Evolutionary conservation across 78 protist genomes (phyloP).

Genomic region (Chrysochromulina tobinii): DNA sequence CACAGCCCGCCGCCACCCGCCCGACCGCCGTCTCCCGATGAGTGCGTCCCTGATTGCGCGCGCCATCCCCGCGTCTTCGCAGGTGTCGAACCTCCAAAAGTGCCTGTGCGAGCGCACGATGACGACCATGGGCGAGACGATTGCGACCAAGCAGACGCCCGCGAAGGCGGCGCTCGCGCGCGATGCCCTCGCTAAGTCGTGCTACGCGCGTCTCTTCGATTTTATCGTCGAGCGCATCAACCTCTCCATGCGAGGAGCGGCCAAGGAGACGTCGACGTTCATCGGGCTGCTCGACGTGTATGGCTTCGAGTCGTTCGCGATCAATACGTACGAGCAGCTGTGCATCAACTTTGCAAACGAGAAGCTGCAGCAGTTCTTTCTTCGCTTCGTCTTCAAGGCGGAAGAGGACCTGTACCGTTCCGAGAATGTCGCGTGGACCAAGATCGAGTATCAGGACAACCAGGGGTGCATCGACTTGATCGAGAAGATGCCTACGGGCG

Average conservation of each 20-base stretch:
- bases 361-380: constrained; percentile 80
- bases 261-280: not conserved
- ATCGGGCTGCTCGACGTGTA: constrained; percentile 90
- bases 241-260: not conserved
- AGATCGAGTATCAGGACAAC: constrained; percentile 73
- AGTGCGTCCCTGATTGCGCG: too few species aligned
- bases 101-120: not conserved
- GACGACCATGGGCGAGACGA: not conserved
- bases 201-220: constrained; percentile 57
- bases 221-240: constrained; percentile 75
- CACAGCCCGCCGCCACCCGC: too few species aligned
- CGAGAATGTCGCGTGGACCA: constrained; percentile 76
- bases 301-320: constrained; percentile 90
- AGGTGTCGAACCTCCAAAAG: not conserved
- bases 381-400: constrained; percentile 46
- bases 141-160: not conserved
- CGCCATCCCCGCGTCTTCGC: too few species aligned
- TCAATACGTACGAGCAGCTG: constrained; percentile 36
- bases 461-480: not conserved
- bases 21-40: too few species aligned
- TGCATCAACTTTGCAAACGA: constrained; percentile 84
- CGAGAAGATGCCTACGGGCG: constrained; percentile 74
- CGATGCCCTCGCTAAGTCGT: not conserved
- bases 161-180: not conserved
- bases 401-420: constrained; percentile 69